Evolutionary conservation across 768 basidiomycete species (phyloP).

Genomic region (Boletus vinaceobasis): DNA sequence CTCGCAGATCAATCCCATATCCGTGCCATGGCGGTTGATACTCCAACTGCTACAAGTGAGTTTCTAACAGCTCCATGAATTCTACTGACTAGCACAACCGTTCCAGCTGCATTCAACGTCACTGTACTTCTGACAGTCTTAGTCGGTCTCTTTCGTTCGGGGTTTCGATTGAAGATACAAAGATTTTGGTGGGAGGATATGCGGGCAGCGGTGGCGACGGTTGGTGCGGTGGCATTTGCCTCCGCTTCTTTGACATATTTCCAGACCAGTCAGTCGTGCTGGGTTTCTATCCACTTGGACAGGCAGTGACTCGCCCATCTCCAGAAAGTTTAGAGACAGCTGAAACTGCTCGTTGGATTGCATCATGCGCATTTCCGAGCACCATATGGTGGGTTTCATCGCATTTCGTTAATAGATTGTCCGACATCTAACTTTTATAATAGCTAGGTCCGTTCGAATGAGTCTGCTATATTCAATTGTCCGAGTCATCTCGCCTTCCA

Average conservation of each 20-base stretch:
- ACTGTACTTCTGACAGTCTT: background rate
- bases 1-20: background rate
- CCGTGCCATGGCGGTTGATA: background rate
- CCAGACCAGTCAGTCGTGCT: background rate
- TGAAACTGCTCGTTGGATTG: background rate
- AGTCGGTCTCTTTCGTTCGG: slow-evolving; percentile 5
- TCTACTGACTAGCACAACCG: background rate
- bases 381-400: slow-evolving; percentile 1
- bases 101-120: background rate
- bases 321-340: background rate
- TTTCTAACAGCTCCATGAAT: background rate
- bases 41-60: background rate
- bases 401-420: background rate
- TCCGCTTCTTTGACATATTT: background rate
- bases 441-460: slow-evolving; percentile 10
- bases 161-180: slow-evolving; percentile 5
- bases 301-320: background rate
- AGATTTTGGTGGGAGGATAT: slow-evolving; percentile 16
- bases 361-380: background rate
- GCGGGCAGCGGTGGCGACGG: slow-evolving; percentile 6
- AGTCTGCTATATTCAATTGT: slow-evolving; percentile 13
- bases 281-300: background rate
- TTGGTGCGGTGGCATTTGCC: background rate
- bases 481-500: slow-evolving; percentile 7
- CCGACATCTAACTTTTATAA: background rate